Evolutionary conservation across 805 yeast species (phyloP), one percentile per base, ranked within the genome.

Genomic region (Gaillardinia entomophila): DNA sequence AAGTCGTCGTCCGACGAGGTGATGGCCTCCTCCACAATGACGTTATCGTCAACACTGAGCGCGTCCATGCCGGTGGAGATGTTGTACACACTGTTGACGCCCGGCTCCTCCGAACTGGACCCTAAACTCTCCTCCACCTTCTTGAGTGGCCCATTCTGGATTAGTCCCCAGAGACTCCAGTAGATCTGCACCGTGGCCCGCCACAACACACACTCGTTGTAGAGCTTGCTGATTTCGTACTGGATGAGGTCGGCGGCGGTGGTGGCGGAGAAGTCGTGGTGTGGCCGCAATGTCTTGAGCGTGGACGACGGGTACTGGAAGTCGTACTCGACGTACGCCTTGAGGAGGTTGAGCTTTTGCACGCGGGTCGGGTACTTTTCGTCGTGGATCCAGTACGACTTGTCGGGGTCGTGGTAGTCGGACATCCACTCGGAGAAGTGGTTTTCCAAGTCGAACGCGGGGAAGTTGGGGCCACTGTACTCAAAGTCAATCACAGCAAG

Each of bases 361-460:
- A 77, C 76, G 38, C 66, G 63, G 11, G 66, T 62, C 7, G 98
- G 98, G 57, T 73, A 92, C 24, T 62, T 59, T 10, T 69, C 60
- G 22, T 60, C 64, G 45, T 73, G 68, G n/a, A 83, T 62, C 35
- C 59, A 73, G 53, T 82, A 75, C 12, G 67, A 59, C 30, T 43
- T 39, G 13, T 67, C 62, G 1, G 79, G 73, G 44, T 77, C 75
- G 49, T 82, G 85, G 53, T 90, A 92, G 62, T 92, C 87, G 30
- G 86, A 73, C 97, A 89, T 92, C 98, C 98, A 90, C 62, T 90
- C 98, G 42, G 84, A 74, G 45, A 92, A 84, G 62, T 92, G 98
- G 55, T 92, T 89, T 11, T 89, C 89, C 35, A 92, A 75, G 54
- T 92, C 98, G 53, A 70, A 86, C 2, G 94, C 95, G 1, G 95